These are phyloP conservation scores for Phycomyces blakesleeanus DNA, from an alignment of 192 early-diverging fungal genomes.

Conservation along the genomic window DNA sequence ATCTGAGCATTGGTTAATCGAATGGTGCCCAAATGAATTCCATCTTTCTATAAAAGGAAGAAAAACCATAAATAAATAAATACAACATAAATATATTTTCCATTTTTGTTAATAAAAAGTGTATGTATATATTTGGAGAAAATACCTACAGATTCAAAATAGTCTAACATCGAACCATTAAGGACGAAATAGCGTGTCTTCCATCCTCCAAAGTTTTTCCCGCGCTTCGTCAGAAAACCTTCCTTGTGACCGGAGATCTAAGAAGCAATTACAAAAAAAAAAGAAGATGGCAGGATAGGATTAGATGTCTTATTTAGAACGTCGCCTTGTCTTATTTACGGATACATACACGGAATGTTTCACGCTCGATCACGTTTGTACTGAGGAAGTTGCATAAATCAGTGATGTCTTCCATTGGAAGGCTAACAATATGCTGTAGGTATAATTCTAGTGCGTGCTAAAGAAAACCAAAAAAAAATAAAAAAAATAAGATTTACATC, in stretches of 20 bases:
- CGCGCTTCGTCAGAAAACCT: conserved; percentile 87
- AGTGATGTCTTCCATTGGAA: conserved; percentile 55
- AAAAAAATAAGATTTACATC: not conserved
- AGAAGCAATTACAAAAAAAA: no score
- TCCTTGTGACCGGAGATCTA: conserved; percentile 66
- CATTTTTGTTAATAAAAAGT: no score
- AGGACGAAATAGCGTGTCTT: conserved; percentile 86
- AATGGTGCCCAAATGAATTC: conserved; percentile 68
- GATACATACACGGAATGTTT: not conserved
- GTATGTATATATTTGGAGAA: conserved; percentile 19
- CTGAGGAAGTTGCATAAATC: conserved; percentile 76
- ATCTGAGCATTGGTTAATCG: conserved; percentile 71
- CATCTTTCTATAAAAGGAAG: conserved; percentile 71
- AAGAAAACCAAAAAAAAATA: not conserved
- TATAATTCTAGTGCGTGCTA: conserved; percentile 76
- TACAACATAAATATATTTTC: no score
- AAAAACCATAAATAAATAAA: no score
- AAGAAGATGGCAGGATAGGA: not conserved
- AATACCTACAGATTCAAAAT: conserved; percentile 70
- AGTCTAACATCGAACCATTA: conserved; percentile 65
- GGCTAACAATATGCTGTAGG: conserved; percentile 65
- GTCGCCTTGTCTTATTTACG: not conserved
- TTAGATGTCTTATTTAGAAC: not conserved
- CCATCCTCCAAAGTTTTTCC: conserved; percentile 97
- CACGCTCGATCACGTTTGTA: conserved; percentile 52